Conservation (phyloP, 306 rosid species). For the Cotoneaster glaucophyllus region DNA sequence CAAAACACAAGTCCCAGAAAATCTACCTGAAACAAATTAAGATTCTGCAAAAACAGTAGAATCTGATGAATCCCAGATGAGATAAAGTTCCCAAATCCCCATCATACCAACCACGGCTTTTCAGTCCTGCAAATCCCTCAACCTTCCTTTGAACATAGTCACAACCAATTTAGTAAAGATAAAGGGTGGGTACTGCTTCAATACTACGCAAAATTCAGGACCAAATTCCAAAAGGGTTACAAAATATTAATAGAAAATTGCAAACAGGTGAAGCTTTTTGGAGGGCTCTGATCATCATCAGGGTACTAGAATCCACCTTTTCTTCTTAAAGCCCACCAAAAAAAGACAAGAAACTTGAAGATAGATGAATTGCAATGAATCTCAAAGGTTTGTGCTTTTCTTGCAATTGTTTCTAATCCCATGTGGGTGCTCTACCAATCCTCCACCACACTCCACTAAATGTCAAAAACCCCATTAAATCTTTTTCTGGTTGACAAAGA, state of each 20-base stretch:
- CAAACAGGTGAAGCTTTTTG: constrained; percentile 14
- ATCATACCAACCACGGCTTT: constrained; percentile 18
- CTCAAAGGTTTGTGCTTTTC: constrained; percentile 18
- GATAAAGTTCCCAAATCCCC: constrained; percentile 29
- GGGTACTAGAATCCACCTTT: background rate
- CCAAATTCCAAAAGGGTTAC: constrained; percentile 20
- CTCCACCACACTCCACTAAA: constrained; percentile 46
- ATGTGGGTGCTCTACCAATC: constrained; percentile 45
- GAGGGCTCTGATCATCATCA: constrained; percentile 7
- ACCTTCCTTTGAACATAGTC: constrained; percentile 8
- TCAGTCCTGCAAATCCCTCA: constrained; percentile 17
- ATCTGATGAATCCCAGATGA: constrained; percentile 44
- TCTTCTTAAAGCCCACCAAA: constrained; percentile 14
- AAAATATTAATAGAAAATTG: constrained; percentile 2
- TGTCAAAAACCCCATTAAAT: constrained; percentile 37
- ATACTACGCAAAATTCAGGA: constrained; percentile 41
- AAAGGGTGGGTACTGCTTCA: constrained; percentile 39
- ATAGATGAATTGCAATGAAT: constrained; percentile 9
- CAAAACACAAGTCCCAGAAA: constrained; percentile 14
- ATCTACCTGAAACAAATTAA: constrained; percentile 42
- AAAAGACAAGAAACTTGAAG: constrained; percentile 15
- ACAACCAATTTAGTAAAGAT: constrained; percentile 9
- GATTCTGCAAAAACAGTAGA: constrained; percentile 30
- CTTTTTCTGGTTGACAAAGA: constrained; percentile 42
- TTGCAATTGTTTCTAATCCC: background rate